Evolutionary conservation across 2,329 filamentous ascomycete species (phyloP), one percentile per base, ranked within the genome.

Genomic region (Clarireedia hainanense): DNA sequence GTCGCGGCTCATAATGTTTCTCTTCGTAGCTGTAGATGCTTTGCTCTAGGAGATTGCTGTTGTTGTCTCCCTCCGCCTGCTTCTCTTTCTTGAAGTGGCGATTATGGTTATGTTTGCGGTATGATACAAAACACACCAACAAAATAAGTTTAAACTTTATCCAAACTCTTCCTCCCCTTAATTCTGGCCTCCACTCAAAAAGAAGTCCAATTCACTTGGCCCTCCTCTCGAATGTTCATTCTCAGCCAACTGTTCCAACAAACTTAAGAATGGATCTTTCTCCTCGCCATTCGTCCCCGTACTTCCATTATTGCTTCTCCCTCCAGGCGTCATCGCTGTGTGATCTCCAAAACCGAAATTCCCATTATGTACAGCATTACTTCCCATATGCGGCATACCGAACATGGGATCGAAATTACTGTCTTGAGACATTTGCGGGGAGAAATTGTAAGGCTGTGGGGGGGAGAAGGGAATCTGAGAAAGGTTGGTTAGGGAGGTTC

Each of bases 221-320:
- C 84, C 80, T 0, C 85, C 87, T 51, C 80, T 75, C 43, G 77
- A 76, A 52, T 87, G 80, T 70, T 92, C 88, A 64, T 89, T 91
- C 70, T 94, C 88, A 0, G 88, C 89, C 57, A 94, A 76, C 71
- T 94, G 88, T 68, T 94, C 89, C 37, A 94, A 73, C 43, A 94
- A 72, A 59, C 81, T 88, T 42, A 94, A 71, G 66, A 95, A 94
- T 0, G 89, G 88, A 66, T 94, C 89, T 63, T 88, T 91, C 62
- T 92, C 88, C 20, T 84, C 79, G 2, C 74, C 75, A 0, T 70
- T 74, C 1, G 76, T 77, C 2, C 73, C 76, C 0, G 75, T 75
- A 57, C 76, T 79, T 9, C 74, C 76, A 43, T 75, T 75, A 54
- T 75, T 75, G 66, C 78, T 81, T 60, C 73, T 72, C 2, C 67